Evolutionary conservation across 495 filamentous ascomycete genomes (phyloP).

Genomic region (Annulohypoxylon maeteangense): DNA sequence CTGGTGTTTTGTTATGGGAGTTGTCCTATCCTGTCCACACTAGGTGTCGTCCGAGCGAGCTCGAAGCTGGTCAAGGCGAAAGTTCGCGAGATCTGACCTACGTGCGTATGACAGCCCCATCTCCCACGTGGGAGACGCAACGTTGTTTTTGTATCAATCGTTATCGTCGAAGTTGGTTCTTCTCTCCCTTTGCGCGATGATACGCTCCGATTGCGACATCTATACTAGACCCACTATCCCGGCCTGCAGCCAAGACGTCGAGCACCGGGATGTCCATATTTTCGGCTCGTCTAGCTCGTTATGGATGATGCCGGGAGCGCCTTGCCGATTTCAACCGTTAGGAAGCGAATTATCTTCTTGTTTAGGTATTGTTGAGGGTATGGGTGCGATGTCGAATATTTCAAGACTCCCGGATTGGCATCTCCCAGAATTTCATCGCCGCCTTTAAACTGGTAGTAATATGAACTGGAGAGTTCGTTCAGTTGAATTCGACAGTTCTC

Average conservation of each 20-base stretch:
- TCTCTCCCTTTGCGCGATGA: conserved; percentile 30
- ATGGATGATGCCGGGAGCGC: neutral
- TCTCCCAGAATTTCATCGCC: neutral
- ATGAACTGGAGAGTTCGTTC: neutral
- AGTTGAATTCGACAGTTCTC: too few species aligned
- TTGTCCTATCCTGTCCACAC: neutral
- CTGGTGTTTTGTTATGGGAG: too few species aligned
- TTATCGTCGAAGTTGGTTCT: neutral
- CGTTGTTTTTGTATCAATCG: neutral
- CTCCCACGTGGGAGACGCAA: neutral
- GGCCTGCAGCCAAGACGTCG: conserved; percentile 13
- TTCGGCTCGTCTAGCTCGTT: conserved; percentile 19
- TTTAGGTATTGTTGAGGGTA: neutral
- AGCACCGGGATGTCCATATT: neutral
- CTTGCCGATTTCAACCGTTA: conserved; percentile 10
- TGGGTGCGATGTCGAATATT: neutral
- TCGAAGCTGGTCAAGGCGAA: neutral
- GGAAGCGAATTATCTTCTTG: neutral
- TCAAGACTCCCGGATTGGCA: neutral
- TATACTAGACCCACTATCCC: conserved; percentile 22
- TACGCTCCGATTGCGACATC: conserved; percentile 45
- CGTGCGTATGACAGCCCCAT: neutral
- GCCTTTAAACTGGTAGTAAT: neutral
- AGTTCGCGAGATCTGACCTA: neutral
- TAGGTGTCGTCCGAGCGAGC: neutral